These are phyloP conservation scores for Podaxis sp. DNA, from an alignment of 768 basidiomycete species.

Conservation along the genomic window DNA sequence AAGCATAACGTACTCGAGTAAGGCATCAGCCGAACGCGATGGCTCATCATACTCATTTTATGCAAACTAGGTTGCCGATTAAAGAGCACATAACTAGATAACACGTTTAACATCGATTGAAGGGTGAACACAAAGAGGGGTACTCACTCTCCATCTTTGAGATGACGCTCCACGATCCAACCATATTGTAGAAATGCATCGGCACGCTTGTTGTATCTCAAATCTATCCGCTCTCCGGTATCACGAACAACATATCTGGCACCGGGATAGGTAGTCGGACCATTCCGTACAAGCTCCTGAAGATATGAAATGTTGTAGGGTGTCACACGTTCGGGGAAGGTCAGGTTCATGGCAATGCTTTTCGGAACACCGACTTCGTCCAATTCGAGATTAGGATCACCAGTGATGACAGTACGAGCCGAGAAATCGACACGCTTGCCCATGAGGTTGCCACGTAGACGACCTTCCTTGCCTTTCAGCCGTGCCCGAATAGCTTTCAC, in stretches of 20 bases:
- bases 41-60: slow-evolving; percentile 99
- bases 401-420: slow-evolving; percentile 98
- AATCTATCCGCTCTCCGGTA: slow-evolving; percentile 94
- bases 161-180: slow-evolving; percentile 96
- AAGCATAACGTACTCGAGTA: slow-evolving; percentile 79
- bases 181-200: slow-evolving; percentile 97
- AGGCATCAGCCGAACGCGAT: slow-evolving; percentile 94
- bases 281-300: slow-evolving; percentile 93
- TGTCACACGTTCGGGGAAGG: slow-evolving; percentile 96
- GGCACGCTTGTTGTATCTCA: slow-evolving; percentile 94
- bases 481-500: slow-evolving; percentile 98
- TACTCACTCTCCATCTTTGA: slow-evolving; percentile 97
- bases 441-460: slow-evolving; percentile 97
- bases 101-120: slow-evolving; percentile 7
- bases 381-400: slow-evolving; percentile 94
- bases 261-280: slow-evolving; percentile 92
- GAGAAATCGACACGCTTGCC: slow-evolving; percentile 99
- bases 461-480: slow-evolving; percentile 98
- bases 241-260: slow-evolving; percentile 97
- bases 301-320: slow-evolving; percentile 95
- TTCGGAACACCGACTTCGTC: slow-evolving; percentile 97
- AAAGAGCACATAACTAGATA: slow-evolving; percentile 80
- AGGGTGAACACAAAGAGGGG: slow-evolving; percentile 1
- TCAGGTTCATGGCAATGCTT: slow-evolving; percentile 96
- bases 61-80: slow-evolving; percentile 98